Conservation (phyloP, 768 basidiomycete species). For the Naganishia antarctica region DNA sequence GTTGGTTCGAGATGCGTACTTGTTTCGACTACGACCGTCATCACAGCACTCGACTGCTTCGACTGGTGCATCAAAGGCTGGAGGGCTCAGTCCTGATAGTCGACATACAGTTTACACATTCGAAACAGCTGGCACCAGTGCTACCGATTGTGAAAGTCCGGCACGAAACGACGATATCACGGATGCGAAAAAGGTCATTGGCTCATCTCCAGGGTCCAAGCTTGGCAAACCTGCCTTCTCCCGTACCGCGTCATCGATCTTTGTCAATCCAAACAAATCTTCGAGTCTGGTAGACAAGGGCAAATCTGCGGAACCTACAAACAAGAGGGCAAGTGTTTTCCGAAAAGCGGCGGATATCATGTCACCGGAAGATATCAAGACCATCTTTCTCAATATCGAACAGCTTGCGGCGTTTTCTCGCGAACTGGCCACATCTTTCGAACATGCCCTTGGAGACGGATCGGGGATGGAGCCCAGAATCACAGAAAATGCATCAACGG, state of each 20-base stretch:
- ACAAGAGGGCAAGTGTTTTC: background rate
- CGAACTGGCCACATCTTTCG: constrained; percentile 45
- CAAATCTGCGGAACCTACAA: background rate
- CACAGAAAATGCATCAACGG: constrained; percentile 31
- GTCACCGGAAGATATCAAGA: constrained; percentile 39
- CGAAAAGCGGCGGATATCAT: constrained; percentile 28
- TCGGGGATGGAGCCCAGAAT: constrained; percentile 25
- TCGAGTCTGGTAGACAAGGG: background rate
- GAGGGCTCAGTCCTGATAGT: constrained; percentile 28
- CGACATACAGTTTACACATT: constrained; percentile 37
- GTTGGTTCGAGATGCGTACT: constrained; percentile 47
- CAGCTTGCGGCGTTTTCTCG: constrained; percentile 44
- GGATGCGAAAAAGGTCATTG: background rate
- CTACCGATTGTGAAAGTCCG: constrained; percentile 27
- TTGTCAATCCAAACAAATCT: too few relatives aligned
- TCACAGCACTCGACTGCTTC: constrained; percentile 31
- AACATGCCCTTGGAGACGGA: constrained; percentile 35
- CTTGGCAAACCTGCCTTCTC: background rate
- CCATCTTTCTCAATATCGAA: constrained; percentile 49
- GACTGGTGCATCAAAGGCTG: constrained; percentile 21
- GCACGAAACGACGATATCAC: background rate
- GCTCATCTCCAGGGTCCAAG: background rate
- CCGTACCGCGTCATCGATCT: background rate
- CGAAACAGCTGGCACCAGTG: constrained; percentile 37
- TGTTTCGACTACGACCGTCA: constrained; percentile 37